A percentile compares a stretch with the other conserved stretches of the same genome.
These are phyloP conservation scores for Colletotrichum somersetense DNA, from an alignment of 2,329 filamentous ascomycete genomes.

Conservation along the genomic window DNA sequence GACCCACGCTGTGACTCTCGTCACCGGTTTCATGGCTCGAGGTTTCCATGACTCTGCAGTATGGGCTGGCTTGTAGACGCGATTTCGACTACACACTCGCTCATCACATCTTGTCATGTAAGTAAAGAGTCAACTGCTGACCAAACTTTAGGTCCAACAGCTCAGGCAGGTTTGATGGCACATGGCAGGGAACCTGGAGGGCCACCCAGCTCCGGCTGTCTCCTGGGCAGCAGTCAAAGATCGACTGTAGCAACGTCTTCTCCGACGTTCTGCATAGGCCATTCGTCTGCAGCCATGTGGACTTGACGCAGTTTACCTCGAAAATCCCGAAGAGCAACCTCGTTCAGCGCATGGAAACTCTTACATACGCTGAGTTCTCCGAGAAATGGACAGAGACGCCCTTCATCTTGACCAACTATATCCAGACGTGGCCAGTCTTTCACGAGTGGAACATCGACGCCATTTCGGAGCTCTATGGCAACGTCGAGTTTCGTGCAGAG, in stretches of 20 bases:
- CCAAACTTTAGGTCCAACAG: slow-evolving; percentile 33
- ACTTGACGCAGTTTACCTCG: slow-evolving; percentile 73
- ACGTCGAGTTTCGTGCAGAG: slow-evolving; percentile 86
- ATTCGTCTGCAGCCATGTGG: slow-evolving; percentile 87
- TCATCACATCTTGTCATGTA: slow-evolving; percentile 8
- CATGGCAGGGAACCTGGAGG: slow-evolving; percentile 89
- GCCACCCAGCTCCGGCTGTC: slow-evolving; percentile 77
- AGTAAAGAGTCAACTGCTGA: slow-evolving; percentile 25
- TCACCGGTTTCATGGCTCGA: neutral
- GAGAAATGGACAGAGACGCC: slow-evolving; percentile 82
- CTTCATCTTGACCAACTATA: slow-evolving; percentile 87
- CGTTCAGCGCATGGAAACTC: slow-evolving; percentile 76
- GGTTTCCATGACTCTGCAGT: neutral
- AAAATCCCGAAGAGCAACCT: slow-evolving; percentile 80
- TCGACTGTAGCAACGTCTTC: slow-evolving; percentile 84
- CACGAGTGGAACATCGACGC: slow-evolving; percentile 78
- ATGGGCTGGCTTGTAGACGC: neutral
- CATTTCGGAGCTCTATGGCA: slow-evolving; percentile 73
- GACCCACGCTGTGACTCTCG: neutral
- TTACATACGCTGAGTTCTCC: slow-evolving; percentile 81
- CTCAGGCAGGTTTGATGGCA: slow-evolving; percentile 49
- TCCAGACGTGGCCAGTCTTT: slow-evolving; percentile 85
- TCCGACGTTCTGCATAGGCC: slow-evolving; percentile 92
- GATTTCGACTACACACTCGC: neutral
- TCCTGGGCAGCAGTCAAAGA: slow-evolving; percentile 61